Percentiles rank a stretch among this genome's conserved stretches.
phyloP scores from a whole-genome alignment of 768 basidiomycete genomes.

The Phlebiopsis flavidoalba region DNA sequence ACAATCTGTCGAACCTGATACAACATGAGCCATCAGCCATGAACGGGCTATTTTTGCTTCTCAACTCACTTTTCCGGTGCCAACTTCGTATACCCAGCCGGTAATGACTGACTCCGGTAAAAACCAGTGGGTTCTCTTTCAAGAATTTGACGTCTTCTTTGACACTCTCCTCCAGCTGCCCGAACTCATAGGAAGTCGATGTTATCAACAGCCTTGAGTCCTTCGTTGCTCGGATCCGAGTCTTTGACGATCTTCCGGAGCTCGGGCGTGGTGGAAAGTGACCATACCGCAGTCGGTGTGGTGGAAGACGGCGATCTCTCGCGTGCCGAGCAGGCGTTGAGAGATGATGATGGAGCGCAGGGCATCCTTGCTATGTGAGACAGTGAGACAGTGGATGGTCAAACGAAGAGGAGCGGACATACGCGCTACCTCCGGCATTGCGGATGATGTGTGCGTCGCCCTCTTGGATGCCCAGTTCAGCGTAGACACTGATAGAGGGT shows the following conservation, averaged over 20 bases:
- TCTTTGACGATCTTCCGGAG: constrained; percentile 47
- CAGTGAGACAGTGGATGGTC: not conserved
- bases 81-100: constrained; percentile 66
- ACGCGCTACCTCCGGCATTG: constrained; percentile 69
- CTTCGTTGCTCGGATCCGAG: constrained; percentile 30
- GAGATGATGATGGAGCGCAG: constrained; percentile 65
- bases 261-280: constrained; percentile 47
- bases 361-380: constrained; percentile 48
- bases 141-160: constrained; percentile 55
- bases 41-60: not conserved
- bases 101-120: constrained; percentile 48
- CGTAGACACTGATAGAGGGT: constrained; percentile 38
- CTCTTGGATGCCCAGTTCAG: constrained; percentile 54
- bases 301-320: constrained; percentile 62
- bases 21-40: not conserved
- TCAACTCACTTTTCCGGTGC: constrained; percentile 48
- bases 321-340: constrained; percentile 66
- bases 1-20: not conserved
- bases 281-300: constrained; percentile 76
- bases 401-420: constrained; percentile 20
- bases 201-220: constrained; percentile 29
- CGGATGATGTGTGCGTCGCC: constrained; percentile 72
- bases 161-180: constrained; percentile 46
- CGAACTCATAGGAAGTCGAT: constrained; percentile 57
- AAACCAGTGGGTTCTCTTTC: constrained; percentile 50